Evolutionary conservation across 805 yeast genomes (phyloP).

Genomic region (Ogataea methanolica): DNA sequence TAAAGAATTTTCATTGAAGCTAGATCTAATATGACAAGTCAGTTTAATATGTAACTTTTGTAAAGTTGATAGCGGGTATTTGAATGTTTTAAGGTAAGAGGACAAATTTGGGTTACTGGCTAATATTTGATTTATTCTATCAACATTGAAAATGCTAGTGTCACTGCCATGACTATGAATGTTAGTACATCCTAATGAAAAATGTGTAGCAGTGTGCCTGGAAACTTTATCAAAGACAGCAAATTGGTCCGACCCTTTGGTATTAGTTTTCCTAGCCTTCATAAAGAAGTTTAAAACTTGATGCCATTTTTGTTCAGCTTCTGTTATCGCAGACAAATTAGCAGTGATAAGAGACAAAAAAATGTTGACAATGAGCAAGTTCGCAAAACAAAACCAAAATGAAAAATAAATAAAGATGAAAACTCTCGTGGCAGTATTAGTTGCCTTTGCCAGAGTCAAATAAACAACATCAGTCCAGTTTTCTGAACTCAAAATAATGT

Average conservation of each 20-base stretch:
- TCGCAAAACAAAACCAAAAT: conserved; percentile 72
- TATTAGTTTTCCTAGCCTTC: conserved; percentile 1
- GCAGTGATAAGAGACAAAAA: conserved; percentile 84
- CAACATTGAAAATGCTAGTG: neutral
- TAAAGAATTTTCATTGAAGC: neutral
- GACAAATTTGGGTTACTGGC: neutral
- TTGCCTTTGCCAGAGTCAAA: conserved; percentile 44
- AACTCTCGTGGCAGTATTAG: conserved; percentile 42
- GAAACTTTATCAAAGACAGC: conserved; percentile 4
- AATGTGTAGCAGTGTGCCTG: neutral
- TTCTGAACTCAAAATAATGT: conserved; percentile 79
- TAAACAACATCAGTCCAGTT: conserved; percentile 80
- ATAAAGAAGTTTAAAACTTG: conserved; percentile 13
- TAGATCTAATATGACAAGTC: neutral
- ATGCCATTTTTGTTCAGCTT: conserved; percentile 9
- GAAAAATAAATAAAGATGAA: conserved; percentile 58
- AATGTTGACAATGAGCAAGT: conserved; percentile 68
- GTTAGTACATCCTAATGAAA: neutral
- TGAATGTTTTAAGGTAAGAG: conserved; percentile 1
- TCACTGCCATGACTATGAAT: no score
- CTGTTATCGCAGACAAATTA: conserved; percentile 42
- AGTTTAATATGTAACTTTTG: conserved; percentile 2
- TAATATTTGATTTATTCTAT: conserved; percentile 1
- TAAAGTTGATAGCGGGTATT: conserved; percentile 1
- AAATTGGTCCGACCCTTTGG: neutral